These are phyloP conservation scores for Colletotrichum noveboracense DNA, from an alignment of 2,329 filamentous ascomycete species.

Conservation along the genomic window DNA sequence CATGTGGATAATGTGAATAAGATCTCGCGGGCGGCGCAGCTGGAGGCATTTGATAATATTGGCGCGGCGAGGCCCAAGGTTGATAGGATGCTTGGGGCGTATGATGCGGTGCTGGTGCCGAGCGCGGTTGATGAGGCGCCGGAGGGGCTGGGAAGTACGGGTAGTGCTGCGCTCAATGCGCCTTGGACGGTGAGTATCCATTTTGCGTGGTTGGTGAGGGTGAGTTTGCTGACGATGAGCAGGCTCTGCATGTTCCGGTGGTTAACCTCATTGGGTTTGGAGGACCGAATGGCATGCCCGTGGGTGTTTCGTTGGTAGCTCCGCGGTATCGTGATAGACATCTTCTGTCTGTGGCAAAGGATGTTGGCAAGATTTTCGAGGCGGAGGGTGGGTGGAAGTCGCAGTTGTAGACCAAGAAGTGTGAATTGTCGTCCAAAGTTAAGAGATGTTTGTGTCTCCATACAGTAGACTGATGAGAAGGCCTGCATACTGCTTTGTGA, in stretches of 20 bases:
- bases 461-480: no score
- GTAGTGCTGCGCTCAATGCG: constrained; percentile 55
- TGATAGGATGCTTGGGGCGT: constrained; percentile 52
- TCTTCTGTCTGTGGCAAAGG: constrained; percentile 46
- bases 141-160: constrained; percentile 55
- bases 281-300: constrained; percentile 57
- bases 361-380: constrained; percentile 38
- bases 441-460: no score
- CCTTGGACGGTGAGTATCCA: constrained; percentile 55
- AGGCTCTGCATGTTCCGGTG: constrained; percentile 63
- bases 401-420: background rate
- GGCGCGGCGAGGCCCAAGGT: constrained; percentile 54
- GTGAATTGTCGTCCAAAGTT: no score
- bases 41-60: constrained; percentile 58
- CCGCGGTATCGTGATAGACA: constrained; percentile 51
- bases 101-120: constrained; percentile 60
- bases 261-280: constrained; percentile 69
- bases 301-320: constrained; percentile 61
- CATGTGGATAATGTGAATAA: constrained; percentile 55
- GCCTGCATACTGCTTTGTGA: no score
- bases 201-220: constrained; percentile 14
- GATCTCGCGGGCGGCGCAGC: constrained; percentile 49
- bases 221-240: constrained; percentile 32
- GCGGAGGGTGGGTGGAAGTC: constrained; percentile 36
- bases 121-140: constrained; percentile 64